A percentile compares a stretch with the other conserved stretches of the same genome.
Evolutionary conservation across 2,329 filamentous ascomycete genomes (phyloP).

Genomic region (Penicillium sp.): DNA sequence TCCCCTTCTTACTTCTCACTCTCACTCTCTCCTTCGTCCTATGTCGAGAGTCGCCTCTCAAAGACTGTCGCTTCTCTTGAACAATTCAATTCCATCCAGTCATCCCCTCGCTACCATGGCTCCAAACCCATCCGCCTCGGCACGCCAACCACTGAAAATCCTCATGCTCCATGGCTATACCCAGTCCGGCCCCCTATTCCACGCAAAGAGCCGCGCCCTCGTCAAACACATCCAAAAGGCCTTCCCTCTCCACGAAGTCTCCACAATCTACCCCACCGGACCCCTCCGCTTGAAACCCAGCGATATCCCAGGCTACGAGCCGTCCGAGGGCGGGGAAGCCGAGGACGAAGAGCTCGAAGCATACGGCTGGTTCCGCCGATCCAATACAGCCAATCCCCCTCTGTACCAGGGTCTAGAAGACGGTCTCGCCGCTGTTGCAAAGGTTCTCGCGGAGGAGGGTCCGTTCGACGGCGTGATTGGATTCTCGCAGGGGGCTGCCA

Average conservation of each 20-base stretch:
- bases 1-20: not conserved
- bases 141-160: slow-evolving; percentile 61
- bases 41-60: not conserved
- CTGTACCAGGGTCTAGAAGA: slow-evolving; percentile 73
- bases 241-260: slow-evolving; percentile 66
- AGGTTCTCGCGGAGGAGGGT: slow-evolving; percentile 65
- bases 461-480: slow-evolving; percentile 80
- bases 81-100: slow-evolving; percentile 1
- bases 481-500: slow-evolving; percentile 79
- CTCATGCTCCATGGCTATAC: slow-evolving; percentile 89
- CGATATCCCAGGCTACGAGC: slow-evolving; percentile 73
- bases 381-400: slow-evolving; percentile 64
- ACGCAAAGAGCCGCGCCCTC: slow-evolving; percentile 84
- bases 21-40: not conserved
- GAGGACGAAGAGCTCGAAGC: slow-evolving; percentile 61
- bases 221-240: slow-evolving; percentile 79
- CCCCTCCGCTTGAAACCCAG: slow-evolving; percentile 67
- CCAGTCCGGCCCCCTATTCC: slow-evolving; percentile 85
- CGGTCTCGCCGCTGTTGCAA: slow-evolving; percentile 69
- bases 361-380: slow-evolving; percentile 81
- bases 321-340: slow-evolving; percentile 55
- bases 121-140: slow-evolving; percentile 20
- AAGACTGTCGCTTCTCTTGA: slow-evolving; percentile 8
- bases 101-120: slow-evolving; percentile 25
- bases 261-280: slow-evolving; percentile 71